Conservation (phyloP, 352 stramenopile genomes). For the Globisporangium heterothallicum region DNA sequence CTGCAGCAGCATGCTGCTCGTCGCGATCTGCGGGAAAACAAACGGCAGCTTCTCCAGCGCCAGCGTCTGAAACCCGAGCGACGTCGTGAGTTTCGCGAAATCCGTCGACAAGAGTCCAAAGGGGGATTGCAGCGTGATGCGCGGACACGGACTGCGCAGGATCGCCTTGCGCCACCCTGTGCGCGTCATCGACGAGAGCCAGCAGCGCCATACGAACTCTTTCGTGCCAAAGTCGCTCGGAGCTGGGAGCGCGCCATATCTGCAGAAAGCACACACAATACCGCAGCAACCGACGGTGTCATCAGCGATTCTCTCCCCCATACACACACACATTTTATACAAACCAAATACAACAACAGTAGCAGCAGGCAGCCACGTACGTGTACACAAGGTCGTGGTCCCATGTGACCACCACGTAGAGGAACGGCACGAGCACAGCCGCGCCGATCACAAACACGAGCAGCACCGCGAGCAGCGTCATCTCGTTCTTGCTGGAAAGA, state of each 20-base stretch:
- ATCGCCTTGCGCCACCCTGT: constrained; percentile 46
- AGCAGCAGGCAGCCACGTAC: no score
- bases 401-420: constrained; percentile 71
- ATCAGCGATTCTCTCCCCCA: no score
- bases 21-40: constrained; percentile 64
- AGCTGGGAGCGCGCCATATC: constrained; percentile 53
- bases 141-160: constrained; percentile 53
- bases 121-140: constrained; percentile 67
- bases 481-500: no score
- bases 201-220: constrained; percentile 77
- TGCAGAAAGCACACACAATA: constrained; percentile 14
- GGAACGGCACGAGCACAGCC: constrained; percentile 50
- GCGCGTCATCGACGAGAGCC: constrained; percentile 53
- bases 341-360: no score
- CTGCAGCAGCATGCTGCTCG: constrained; percentile 66
- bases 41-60: constrained; percentile 69
- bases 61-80: constrained; percentile 57
- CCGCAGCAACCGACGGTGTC: no score
- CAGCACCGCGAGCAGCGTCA: constrained; percentile 15
- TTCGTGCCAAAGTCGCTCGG: constrained; percentile 69
- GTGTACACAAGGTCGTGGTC: constrained; percentile 66
- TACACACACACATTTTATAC: no score
- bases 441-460: constrained; percentile 41
- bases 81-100: constrained; percentile 79
- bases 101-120: constrained; percentile 68